Base-by-base conservation (phyloP, 139 green algal species). In the Chlamydomonas schloesseri region DNA sequence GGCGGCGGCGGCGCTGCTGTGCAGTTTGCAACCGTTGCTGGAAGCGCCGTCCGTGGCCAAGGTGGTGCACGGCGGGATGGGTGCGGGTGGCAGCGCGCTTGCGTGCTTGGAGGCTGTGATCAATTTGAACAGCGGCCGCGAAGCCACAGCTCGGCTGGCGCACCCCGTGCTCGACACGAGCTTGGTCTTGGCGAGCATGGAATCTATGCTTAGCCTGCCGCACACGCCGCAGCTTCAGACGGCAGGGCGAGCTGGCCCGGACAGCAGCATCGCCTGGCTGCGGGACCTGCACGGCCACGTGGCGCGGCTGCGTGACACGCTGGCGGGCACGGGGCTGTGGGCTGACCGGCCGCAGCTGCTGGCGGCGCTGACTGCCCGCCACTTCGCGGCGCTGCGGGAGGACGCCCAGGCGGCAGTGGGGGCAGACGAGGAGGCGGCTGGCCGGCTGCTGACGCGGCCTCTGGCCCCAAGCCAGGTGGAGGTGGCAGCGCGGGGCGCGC, bases 51-150 rank as follows among this genome's bases (percentile, higher is more conserved):
- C 4, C 0, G 78, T 84, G 31, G 50, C 42, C 60, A 84, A 84
- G 78, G 78, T 84, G 60, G 78, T 84, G 31, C 78, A 84, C 29
- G 75, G 75, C 20, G 20, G 18, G 5, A 10, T 29, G 6, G 55
- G 55, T 64, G 55, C 21, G 55, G 55, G 55, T 24, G 55, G 55
- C 5, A 26, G 10, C 55, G 55, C 42, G 55, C 28, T 14, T 34
- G 24, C 62, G 14, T 31, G 62, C 26, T 69, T 31, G 20, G 11
- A 31, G 34, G 26, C 11, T 2, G 28, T 31, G 3, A 29, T 69
- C 24, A 18, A 34, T 34, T 34, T 71, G 20, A 36, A 72, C 8
- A 17, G 31, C 18, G 55, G 53, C 17, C 53, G 55, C 31, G 74
- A 57, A 34, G 53, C 53, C 31, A n/a, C 33, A 33, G 33, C 34